phyloP scores from a whole-genome alignment of 2,329 filamentous ascomycete species.

The Diaporthe humulicola region DNA sequence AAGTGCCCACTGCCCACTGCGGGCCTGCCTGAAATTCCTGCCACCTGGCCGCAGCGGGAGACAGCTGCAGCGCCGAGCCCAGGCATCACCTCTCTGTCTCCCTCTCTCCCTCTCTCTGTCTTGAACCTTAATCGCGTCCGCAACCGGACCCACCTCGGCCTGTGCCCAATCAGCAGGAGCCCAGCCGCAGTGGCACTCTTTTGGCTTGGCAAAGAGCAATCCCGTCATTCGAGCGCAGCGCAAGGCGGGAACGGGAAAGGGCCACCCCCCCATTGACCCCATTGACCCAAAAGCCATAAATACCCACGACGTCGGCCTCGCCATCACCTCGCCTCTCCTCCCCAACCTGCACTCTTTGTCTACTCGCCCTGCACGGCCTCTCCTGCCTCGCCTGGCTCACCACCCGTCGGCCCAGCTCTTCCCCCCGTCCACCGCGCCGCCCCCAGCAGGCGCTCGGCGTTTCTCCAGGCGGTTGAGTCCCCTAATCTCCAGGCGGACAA shows the following conservation, averaged over 20 bases:
- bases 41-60: background rate
- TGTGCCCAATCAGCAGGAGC: conserved; percentile 25
- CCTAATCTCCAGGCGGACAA: conserved; percentile 32
- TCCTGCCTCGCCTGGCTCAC: background rate
- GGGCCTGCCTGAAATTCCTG: background rate
- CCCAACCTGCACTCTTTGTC: conserved; percentile 32
- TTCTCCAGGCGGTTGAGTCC: conserved; percentile 6
- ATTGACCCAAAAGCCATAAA: conserved; percentile 36
- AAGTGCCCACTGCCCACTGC: too few relatives aligned
- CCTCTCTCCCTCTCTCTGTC: too few relatives aligned
- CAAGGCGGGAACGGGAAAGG: conserved; percentile 16
- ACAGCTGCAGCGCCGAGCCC: background rate
- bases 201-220: conserved; percentile 29
- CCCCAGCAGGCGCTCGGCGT: background rate
- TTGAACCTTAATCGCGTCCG: conserved; percentile 15
- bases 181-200: conserved; percentile 27
- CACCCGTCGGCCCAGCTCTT: background rate
- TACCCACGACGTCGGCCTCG: conserved; percentile 34
- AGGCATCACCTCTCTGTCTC: background rate
- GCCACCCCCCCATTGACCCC: conserved; percentile 12
- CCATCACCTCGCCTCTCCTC: conserved; percentile 14
- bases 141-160: conserved; percentile 7
- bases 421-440: background rate
- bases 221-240: conserved; percentile 35
- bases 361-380: conserved; percentile 19